Percentiles rank a stretch among this genome's conserved stretches.
Evolutionary conservation across 768 basidiomycete species (phyloP).

Genomic region (Lactifluus piperatus): DNA sequence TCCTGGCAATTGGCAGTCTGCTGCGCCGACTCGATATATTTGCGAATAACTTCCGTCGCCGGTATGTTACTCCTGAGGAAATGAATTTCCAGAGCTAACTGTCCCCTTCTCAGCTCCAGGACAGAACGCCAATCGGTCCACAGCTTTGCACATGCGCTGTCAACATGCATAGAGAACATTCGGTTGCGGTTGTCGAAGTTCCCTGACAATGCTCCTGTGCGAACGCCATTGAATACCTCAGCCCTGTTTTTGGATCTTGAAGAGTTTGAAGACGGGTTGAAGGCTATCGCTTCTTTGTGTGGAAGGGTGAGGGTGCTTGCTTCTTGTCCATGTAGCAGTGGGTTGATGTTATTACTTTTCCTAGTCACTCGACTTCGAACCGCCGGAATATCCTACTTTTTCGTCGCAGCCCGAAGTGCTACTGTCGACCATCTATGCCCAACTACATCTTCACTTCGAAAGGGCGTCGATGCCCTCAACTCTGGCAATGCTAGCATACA

Average conservation of each 20-base stretch:
- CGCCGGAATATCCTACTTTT: constrained; percentile 17
- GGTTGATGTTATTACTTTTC: background rate
- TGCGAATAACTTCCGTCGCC: constrained; percentile 36
- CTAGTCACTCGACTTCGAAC: constrained; percentile 16
- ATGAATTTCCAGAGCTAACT: background rate
- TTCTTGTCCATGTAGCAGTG: background rate
- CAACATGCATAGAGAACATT: constrained; percentile 23
- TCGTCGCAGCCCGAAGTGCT: constrained; percentile 35
- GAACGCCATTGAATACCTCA: constrained; percentile 11
- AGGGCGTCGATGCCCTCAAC: constrained; percentile 41
- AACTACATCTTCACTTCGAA: constrained; percentile 45
- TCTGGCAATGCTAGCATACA: constrained; percentile 51
- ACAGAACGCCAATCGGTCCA: constrained; percentile 21
- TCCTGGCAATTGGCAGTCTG: constrained; percentile 59
- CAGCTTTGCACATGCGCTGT: constrained; percentile 26
- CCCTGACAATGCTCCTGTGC: background rate
- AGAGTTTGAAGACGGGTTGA: constrained; percentile 22
- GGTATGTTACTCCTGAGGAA: constrained; percentile 31
- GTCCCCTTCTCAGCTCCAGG: background rate
- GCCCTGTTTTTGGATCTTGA: constrained; percentile 24
- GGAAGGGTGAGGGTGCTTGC: constrained; percentile 39
- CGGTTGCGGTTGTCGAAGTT: constrained; percentile 17
- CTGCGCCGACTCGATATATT: constrained; percentile 58
- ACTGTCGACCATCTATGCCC: constrained; percentile 52
- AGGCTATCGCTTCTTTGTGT: constrained; percentile 49